A percentile compares a stretch with the other conserved stretches of the same genome.
Evolutionary conservation across 2,329 filamentous ascomycete species (phyloP).

Genomic region (Microdochium bolleyi): DNA sequence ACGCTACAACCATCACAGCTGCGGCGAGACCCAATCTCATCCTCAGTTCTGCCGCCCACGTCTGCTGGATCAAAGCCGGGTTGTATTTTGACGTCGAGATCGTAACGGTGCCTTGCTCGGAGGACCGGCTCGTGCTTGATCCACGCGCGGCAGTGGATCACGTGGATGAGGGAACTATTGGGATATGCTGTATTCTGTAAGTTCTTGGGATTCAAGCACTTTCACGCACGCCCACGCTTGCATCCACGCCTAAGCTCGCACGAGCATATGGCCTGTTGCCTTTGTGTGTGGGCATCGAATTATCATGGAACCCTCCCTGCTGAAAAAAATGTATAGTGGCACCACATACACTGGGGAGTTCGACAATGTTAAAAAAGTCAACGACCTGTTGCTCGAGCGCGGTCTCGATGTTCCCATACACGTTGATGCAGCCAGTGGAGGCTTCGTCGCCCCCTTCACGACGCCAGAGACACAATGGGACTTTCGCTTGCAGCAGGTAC

Average conservation of each 20-base stretch:
- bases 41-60: conserved; percentile 68
- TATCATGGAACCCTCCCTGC: no score
- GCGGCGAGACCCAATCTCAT: conserved; percentile 68
- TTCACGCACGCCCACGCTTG: no score
- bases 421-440: conserved; percentile 54
- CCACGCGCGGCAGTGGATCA: conserved; percentile 56
- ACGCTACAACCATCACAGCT: no score
- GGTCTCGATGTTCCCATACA: conserved; percentile 61
- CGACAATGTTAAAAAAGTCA: conserved; percentile 62
- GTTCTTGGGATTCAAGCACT: neutral
- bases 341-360: conserved; percentile 69
- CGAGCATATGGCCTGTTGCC: no score
- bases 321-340: conserved; percentile 34
- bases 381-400: conserved; percentile 52
- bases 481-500: conserved; percentile 52
- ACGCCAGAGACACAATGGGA: conserved; percentile 49
- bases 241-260: no score
- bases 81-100: conserved; percentile 68
- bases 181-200: conserved; percentile 59
- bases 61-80: conserved; percentile 65
- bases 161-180: conserved; percentile 69
- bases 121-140: conserved; percentile 55
- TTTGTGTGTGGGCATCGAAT: no score
- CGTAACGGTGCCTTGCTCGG: conserved; percentile 53
- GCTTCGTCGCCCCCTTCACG: conserved; percentile 53